Base-by-base conservation (phyloP, 768 basidiomycete species). In the Psilocybe sp. region DNA sequence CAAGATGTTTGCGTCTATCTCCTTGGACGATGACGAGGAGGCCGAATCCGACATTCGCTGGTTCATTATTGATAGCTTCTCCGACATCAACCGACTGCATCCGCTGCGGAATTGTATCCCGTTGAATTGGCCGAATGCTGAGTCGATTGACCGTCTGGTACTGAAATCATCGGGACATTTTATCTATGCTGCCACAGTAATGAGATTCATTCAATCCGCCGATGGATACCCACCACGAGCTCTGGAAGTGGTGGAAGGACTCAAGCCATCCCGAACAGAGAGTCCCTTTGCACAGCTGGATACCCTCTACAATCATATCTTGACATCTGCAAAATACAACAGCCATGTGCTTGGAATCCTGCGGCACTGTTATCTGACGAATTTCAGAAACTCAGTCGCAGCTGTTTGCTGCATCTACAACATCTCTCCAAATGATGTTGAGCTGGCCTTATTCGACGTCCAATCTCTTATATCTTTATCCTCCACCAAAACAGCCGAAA, bases 151-250 rank as follows among this genome's bases (percentile, higher is more conserved):
- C 1, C 16, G 12, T 5, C 39, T 57, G 1, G 56, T 57, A 1
- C 9, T 5, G 7, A 53, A 50, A 19, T 51, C 56, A 1, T 57
- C 56, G 0, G 52, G 49, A 0, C 56, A 57, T 19, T 53, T 57
- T 18, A 51, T 54, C 39, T 57, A 57, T 13, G 52, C 56, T 0
- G 20, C 56, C 9, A 50, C 49, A 7, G 52, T 49, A 3, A 28
- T 57, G n/a, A 42, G 40, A 36, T 57, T 41, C 16, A 11, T 49
- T n/a, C 36, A 39, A 2, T n/a, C 33, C 11, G 40, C 40, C 5
- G n/a, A 41, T 16, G 20, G 18, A 1, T 33, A 49, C 19, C 47
- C 47, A 2, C 23, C 40, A 6, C 13, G 19, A 4, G 40, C 41
- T 31, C 33, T 49, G 7, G 40, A 41, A 11, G 37, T 49, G 20